Evolutionary conservation across 2,329 filamentous ascomycete genomes (phyloP).

Genomic region (Colletotrichum melonis): DNA sequence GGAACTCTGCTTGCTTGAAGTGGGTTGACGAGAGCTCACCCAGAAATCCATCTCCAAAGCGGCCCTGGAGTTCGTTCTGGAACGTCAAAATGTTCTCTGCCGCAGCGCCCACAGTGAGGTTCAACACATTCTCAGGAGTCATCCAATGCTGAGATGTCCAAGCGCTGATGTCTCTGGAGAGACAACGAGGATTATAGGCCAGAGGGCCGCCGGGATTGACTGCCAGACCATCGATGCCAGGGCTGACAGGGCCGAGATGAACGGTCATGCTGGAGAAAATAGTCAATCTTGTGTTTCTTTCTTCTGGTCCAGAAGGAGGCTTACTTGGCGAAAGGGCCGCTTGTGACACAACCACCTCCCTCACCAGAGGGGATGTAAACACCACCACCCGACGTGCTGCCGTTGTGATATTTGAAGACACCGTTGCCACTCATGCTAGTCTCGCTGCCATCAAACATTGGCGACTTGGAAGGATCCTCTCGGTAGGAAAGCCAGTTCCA

Average conservation of each 20-base stretch:
- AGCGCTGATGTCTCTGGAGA: slow-evolving; percentile 42
- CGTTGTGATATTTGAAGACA: slow-evolving; percentile 42
- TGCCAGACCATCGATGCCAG: slow-evolving; percentile 21
- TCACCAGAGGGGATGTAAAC: slow-evolving; percentile 47
- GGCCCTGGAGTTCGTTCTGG: slow-evolving; percentile 46
- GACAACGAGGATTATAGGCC: slow-evolving; percentile 45
- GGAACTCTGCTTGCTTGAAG: not conserved
- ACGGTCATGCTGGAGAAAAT: slow-evolving; percentile 36
- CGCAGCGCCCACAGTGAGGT: slow-evolving; percentile 36
- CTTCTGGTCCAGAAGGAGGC: slow-evolving; percentile 9
- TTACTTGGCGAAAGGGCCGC: slow-evolving; percentile 62
- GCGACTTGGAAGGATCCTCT: slow-evolving; percentile 43
- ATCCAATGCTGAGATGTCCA: slow-evolving; percentile 36
- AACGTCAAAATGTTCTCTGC: slow-evolving; percentile 45
- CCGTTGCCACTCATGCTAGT: slow-evolving; percentile 52
- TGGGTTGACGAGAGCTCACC: slow-evolving; percentile 33
- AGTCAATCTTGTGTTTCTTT: not conserved
- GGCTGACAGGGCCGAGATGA: slow-evolving; percentile 44
- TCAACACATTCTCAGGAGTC: slow-evolving; percentile 38
- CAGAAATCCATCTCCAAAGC: slow-evolving; percentile 41
- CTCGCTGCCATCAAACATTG: slow-evolving; percentile 53
- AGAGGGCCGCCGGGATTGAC: slow-evolving; percentile 39
- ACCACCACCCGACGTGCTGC: slow-evolving; percentile 40
- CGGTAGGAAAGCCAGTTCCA: slow-evolving; percentile 47
- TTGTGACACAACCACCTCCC: slow-evolving; percentile 56